Percentiles rank a stretch among this genome's conserved stretches.
Conservation (phyloP, 768 basidiomycete genomes). For the Hypholoma fasciculare region DNA sequence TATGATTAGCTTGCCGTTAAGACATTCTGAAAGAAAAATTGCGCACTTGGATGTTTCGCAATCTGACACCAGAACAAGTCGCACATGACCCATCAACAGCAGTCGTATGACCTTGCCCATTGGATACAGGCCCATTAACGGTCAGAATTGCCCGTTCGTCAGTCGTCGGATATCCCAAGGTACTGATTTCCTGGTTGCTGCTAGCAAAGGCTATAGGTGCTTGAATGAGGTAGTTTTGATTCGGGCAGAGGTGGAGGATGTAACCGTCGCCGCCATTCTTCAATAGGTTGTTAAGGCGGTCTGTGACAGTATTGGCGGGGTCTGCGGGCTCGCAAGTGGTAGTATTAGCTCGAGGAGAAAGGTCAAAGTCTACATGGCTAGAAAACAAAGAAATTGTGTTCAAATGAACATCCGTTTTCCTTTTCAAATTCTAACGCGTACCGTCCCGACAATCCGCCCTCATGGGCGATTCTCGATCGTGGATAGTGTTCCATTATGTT, state of each 20-base stretch:
- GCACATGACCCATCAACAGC: slow-evolving; percentile 70
- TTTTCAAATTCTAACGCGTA: too few species aligned
- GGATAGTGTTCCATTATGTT: too few species aligned
- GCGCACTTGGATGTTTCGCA: slow-evolving; percentile 72
- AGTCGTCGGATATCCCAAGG: slow-evolving; percentile 71
- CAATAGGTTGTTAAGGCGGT: slow-evolving; percentile 64
- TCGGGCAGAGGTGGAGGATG: slow-evolving; percentile 65
- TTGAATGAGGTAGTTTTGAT: slow-evolving; percentile 59
- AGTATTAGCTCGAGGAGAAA: neutral
- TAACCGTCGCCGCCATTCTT: slow-evolving; percentile 68
- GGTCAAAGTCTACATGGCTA: neutral
- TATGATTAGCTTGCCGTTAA: neutral
- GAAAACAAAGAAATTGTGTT: too few species aligned
- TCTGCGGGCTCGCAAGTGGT: slow-evolving; percentile 42
- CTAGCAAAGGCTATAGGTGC: slow-evolving; percentile 68
- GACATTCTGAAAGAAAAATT: neutral
- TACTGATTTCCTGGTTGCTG: slow-evolving; percentile 79
- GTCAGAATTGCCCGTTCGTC: slow-evolving; percentile 67
- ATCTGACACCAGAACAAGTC: slow-evolving; percentile 56
- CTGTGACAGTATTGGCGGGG: slow-evolving; percentile 61
- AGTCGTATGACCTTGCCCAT: slow-evolving; percentile 69
- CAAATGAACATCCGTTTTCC: too few species aligned
- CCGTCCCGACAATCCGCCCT: too few species aligned
- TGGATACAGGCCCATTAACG: slow-evolving; percentile 61
- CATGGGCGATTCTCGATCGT: too few species aligned